Evolutionary conservation across 805 yeast genomes (phyloP).

Genomic region (Kazachstania psychrophila): DNA sequence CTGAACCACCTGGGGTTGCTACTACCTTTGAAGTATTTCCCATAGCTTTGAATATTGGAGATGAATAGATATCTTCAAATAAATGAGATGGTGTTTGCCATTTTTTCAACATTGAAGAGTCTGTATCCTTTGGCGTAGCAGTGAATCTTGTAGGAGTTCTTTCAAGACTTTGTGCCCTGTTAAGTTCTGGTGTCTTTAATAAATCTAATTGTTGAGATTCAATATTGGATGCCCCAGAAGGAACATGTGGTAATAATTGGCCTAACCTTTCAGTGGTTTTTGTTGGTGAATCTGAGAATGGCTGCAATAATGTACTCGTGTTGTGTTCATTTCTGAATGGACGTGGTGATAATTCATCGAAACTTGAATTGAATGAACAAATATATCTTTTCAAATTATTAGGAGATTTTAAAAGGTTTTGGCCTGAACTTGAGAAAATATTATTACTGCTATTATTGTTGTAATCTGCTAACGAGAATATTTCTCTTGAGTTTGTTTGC

Average conservation of each 20-base stretch:
- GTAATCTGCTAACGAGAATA: background rate
- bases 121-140: conserved; percentile 20
- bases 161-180: conserved; percentile 11
- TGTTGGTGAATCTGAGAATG: conserved; percentile 1
- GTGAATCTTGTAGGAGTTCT: conserved; percentile 19
- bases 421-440: background rate
- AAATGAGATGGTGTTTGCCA: conserved; percentile 30
- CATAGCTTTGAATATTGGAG: conserved; percentile 25
- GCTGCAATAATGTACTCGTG: conserved; percentile 2
- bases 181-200: conserved; percentile 18
- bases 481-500: background rate
- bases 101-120: conserved; percentile 16
- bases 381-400: conserved; percentile 23
- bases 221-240: background rate
- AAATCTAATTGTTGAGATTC: conserved; percentile 4
- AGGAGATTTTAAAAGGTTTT: conserved; percentile 12
- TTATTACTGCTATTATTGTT: conserved; percentile 2
- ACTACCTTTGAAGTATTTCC: conserved; percentile 10
- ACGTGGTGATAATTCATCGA: conserved; percentile 25
- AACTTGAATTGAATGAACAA: conserved; percentile 29
- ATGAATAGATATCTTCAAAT: conserved; percentile 27
- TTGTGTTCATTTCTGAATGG: conserved; percentile 1
- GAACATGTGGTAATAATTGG: conserved; percentile 1
- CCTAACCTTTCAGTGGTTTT: conserved; percentile 2
- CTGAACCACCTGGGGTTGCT: conserved; percentile 14